Evolutionary conservation across 2,329 filamentous ascomycete species (phyloP).

Genomic region (Ambrosiella cleistominuta): DNA sequence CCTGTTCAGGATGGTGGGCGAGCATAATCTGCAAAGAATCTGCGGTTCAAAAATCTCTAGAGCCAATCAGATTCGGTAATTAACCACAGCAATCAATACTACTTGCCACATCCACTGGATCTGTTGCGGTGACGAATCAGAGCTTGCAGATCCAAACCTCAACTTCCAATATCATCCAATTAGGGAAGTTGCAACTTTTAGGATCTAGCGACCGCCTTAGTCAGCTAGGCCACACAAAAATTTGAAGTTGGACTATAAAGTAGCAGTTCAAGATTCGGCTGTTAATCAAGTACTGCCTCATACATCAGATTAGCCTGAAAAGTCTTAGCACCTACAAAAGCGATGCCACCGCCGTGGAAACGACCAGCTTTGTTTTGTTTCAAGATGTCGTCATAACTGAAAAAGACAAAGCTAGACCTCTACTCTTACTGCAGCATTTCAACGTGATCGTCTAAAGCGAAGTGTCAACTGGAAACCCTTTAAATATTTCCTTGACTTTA

Average conservation of each 20-base stretch:
- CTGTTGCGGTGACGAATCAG: not conserved
- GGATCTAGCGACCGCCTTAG: not conserved
- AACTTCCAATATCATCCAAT: not conserved
- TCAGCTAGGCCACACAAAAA: not conserved
- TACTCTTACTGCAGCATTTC: not conserved
- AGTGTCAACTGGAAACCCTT: not conserved
- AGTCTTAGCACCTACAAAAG: not conserved
- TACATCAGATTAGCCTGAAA: not conserved
- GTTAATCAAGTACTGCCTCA: not conserved
- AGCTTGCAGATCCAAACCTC: not conserved
- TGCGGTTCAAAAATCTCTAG: not conserved
- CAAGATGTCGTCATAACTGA: not conserved
- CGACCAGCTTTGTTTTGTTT: not conserved
- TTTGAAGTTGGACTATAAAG: not conserved
- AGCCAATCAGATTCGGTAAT: not conserved
- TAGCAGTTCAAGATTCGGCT: not conserved
- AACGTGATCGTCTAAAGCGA: not conserved
- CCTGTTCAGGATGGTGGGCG: not conserved
- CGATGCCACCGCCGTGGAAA: not conserved
- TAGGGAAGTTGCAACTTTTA: not conserved
- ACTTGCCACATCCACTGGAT: not conserved
- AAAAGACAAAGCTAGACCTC: not conserved
- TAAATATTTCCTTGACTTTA: not conserved
- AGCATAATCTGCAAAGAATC: not conserved
- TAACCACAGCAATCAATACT: not conserved